Evolutionary conservation across 768 basidiomycete genomes (phyloP).

Genomic region (Suillus tomentosus): DNA sequence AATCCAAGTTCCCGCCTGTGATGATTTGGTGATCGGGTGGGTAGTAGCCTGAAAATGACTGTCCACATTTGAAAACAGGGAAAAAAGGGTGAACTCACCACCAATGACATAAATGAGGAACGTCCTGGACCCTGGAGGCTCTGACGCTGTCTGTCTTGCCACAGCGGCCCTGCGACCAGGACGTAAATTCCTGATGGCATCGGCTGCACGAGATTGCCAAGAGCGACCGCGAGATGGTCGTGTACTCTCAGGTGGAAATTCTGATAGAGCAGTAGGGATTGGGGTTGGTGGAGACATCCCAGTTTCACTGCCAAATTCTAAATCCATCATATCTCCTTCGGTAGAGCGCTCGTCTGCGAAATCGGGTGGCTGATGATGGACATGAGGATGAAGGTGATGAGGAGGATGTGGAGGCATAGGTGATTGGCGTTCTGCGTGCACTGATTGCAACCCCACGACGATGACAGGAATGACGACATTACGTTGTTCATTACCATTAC

Average conservation of each 20-base stretch:
- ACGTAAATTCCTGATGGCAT: conserved; percentile 58
- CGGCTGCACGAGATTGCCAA: conserved; percentile 67
- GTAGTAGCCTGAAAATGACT: conserved; percentile 65
- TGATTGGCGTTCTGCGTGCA: conserved; percentile 48
- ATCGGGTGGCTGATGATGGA: conserved; percentile 17
- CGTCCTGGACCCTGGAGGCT: conserved; percentile 53
- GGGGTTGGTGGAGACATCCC: conserved; percentile 20
- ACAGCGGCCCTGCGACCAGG: conserved; percentile 34
- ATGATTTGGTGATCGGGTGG: conserved; percentile 89
- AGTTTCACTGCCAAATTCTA: conserved; percentile 23
- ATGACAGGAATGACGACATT: conserved; percentile 78
- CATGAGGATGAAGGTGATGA: conserved; percentile 12
- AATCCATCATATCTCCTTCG: conserved; percentile 27
- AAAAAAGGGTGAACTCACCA: conserved; percentile 42
- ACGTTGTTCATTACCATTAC: conserved; percentile 26
- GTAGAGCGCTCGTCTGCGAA: conserved; percentile 23
- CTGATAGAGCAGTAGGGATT: conserved; percentile 17
- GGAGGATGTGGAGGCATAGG: conserved; percentile 23
- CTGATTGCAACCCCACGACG: conserved; percentile 80
- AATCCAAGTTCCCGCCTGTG: conserved; percentile 75
- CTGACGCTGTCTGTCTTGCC: conserved; percentile 25
- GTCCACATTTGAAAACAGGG: conserved; percentile 12
- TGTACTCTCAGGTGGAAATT: conserved; percentile 18
- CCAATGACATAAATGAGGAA: conserved; percentile 92
- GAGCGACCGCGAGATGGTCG: conserved; percentile 37